Conservation (phyloP, 2,329 filamentous ascomycete genomes). For the Cyphellophora europaea region DNA sequence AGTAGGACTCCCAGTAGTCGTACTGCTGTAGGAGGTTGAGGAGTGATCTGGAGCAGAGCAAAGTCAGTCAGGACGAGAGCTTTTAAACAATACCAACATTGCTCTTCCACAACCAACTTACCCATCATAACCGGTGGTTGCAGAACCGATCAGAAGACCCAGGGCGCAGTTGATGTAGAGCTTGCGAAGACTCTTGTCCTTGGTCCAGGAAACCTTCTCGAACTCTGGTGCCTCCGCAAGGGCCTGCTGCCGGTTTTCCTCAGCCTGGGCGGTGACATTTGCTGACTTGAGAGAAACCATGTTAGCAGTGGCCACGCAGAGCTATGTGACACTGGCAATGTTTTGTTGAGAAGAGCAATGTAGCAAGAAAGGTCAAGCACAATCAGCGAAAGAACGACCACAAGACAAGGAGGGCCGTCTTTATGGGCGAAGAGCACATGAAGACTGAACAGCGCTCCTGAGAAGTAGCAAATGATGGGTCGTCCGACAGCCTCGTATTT, state of each 20-base stretch:
- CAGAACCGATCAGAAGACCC: slow-evolving; percentile 39
- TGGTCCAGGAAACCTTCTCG: slow-evolving; percentile 47
- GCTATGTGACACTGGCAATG: slow-evolving; percentile 7
- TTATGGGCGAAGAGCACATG: slow-evolving; percentile 4
- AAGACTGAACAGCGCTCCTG: slow-evolving; percentile 1
- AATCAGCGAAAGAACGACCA: slow-evolving; percentile 5
- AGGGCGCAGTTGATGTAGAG: slow-evolving; percentile 46
- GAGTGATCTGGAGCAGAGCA: slow-evolving; percentile 6
- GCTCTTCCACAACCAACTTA: slow-evolving; percentile 13
- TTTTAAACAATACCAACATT: slow-evolving; percentile 4
- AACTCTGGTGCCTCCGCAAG: slow-evolving; percentile 40
- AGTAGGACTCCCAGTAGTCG: background rate
- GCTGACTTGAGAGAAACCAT: slow-evolving; percentile 7
- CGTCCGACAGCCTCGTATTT: slow-evolving; percentile 2
- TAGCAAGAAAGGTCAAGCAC: slow-evolving; percentile 5
- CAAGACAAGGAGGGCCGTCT: slow-evolving; percentile 3
- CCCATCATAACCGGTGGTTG: slow-evolving; percentile 49
- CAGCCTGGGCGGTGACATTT: slow-evolving; percentile 3
- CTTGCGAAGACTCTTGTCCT: slow-evolving; percentile 46
- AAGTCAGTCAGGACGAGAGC: slow-evolving; percentile 1
- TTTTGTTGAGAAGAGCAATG: slow-evolving; percentile 6
- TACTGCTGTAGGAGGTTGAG: slow-evolving; percentile 3
- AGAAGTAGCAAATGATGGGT: slow-evolving; percentile 1
- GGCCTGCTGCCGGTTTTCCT: slow-evolving; percentile 17
- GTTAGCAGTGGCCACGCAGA: slow-evolving; percentile 5